Conservation (phyloP, 306 rosid species). For the Gynostemma pentaphyllum region DNA sequence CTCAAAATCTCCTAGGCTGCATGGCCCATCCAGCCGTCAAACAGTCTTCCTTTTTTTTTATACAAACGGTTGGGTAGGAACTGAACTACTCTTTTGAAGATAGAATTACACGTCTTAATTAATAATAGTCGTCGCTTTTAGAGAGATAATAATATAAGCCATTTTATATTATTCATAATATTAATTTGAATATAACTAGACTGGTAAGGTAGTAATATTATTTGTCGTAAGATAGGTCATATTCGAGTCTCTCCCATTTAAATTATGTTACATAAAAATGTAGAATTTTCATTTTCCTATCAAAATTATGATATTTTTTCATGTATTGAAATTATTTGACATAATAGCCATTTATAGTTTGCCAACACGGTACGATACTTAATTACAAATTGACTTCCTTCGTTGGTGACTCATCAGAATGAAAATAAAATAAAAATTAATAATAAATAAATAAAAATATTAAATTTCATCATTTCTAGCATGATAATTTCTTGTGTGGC, state of each 20-base stretch:
- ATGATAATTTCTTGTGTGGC: background rate
- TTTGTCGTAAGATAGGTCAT: no score
- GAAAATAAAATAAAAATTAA: background rate
- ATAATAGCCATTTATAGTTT: background rate
- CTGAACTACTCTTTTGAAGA: no score
- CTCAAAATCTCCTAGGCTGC: background rate
- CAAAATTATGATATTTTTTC: background rate
- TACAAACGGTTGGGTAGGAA: no score
- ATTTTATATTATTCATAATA: background rate
- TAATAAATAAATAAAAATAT: no score
- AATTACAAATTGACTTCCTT: background rate
- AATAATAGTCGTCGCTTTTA: no score
- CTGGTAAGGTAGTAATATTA: no score
- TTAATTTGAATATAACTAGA: no score
- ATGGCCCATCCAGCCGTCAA: constrained; percentile 4
- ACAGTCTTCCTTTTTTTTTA: background rate
- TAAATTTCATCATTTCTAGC: no score
- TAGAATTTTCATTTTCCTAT: background rate
- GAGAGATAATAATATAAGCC: background rate
- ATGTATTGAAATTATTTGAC: background rate
- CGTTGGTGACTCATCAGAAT: background rate
- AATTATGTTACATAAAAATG: no score
- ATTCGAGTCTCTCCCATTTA: no score
- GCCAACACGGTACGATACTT: constrained; percentile 5
- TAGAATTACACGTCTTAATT: no score